Conservation (phyloP, 176 grass and related monocot genomes). For the Aegilops bicornis region DNA sequence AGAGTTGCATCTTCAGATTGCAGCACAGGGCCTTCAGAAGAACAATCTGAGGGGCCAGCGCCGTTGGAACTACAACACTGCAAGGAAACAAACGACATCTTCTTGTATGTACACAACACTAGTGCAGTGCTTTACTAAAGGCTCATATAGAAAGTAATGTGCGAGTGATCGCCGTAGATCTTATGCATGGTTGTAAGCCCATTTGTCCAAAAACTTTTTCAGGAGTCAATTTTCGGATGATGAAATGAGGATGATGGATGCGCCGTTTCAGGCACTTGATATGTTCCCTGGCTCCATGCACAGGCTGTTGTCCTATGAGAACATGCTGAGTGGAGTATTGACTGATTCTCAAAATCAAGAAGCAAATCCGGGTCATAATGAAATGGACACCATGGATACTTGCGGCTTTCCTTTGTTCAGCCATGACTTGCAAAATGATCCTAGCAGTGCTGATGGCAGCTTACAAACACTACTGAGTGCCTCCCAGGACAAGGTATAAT, state of each 20-base stretch:
- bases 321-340: constrained; percentile 35
- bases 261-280: constrained; percentile 44
- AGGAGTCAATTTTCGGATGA: constrained; percentile 52
- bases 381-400: constrained; percentile 42
- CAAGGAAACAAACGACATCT: constrained; percentile 43
- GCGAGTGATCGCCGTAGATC: not conserved
- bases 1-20: constrained; percentile 6
- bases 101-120: constrained; percentile 33
- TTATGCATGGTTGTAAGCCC: constrained; percentile 6
- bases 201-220: not conserved
- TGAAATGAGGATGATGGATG: constrained; percentile 48
- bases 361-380: constrained; percentile 1
- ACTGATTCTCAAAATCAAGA: constrained; percentile 15
- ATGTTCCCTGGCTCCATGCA: constrained; percentile 59
- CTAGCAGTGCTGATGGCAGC: not conserved
- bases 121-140: not conserved
- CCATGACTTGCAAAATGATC: constrained; percentile 32
- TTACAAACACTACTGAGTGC: not conserved
- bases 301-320: constrained; percentile 43
- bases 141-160: not conserved
- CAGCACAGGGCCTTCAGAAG: constrained; percentile 6
- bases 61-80: not conserved
- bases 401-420: constrained; percentile 61
- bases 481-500: constrained; percentile 23
- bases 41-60: constrained; percentile 9